A percentile compares a stretch with the other conserved stretches of the same genome.
phyloP scores from a whole-genome alignment of 345 rosid species.

The Salix exigua region DNA sequence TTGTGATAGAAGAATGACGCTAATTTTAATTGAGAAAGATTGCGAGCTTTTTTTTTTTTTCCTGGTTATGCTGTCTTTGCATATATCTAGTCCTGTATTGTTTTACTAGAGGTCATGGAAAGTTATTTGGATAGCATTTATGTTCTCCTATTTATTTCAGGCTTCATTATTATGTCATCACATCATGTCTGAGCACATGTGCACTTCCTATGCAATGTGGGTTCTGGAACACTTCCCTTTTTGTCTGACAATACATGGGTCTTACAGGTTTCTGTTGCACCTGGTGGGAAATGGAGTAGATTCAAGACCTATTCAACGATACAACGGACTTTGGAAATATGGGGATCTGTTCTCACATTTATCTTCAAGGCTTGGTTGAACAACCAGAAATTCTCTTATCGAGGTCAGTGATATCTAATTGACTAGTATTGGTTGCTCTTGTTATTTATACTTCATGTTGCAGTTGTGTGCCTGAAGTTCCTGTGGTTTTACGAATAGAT shows the following conservation, averaged over 20 bases:
- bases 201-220: not conserved
- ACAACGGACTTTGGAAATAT: conserved; percentile 92
- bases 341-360: conserved; percentile 83
- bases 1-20: not conserved
- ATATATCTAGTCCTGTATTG: not conserved
- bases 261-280: conserved; percentile 86
- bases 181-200: not conserved
- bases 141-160: not conserved
- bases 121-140: not conserved
- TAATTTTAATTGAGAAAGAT: not conserved
- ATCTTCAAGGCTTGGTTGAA: conserved; percentile 76
- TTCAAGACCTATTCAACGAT: conserved; percentile 92
- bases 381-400: conserved; percentile 79
- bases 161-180: not conserved
- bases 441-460: not conserved
- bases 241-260: conserved; percentile 1
- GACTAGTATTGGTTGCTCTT: not conserved
- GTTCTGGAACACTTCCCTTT: not conserved
- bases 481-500: not conserved
- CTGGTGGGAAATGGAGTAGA: conserved; percentile 95
- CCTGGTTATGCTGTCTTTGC: not conserved
- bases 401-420: conserved; percentile 45
- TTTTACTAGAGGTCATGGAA: no score
- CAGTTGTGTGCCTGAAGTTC: not conserved
- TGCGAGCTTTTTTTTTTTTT: not conserved